Percentiles rank a stretch among this genome's conserved stretches.
phyloP scores from a whole-genome alignment of 148 eudicot genomes.

The Agrostemma githago region DNA sequence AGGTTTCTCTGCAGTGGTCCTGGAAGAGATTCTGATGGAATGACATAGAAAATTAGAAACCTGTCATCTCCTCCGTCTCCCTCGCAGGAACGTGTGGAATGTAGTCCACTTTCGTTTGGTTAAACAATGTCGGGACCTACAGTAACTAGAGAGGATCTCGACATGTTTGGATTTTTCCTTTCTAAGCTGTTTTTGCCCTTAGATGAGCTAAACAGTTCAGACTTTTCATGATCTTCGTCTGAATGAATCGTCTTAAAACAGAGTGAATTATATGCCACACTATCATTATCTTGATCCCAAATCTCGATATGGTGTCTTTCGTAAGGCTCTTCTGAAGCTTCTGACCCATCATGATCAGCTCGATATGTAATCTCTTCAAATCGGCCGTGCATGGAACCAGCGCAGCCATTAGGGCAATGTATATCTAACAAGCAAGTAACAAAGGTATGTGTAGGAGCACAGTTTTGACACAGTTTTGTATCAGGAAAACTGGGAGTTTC shows the following conservation, averaged over 20 bases:
- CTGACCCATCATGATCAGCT: slow-evolving; percentile 25
- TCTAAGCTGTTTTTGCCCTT: slow-evolving; percentile 11
- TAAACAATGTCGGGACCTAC: background rate
- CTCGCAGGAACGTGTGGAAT: background rate
- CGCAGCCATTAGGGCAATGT: slow-evolving; percentile 45
- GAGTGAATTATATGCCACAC: slow-evolving; percentile 33
- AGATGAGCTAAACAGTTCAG: slow-evolving; percentile 16
- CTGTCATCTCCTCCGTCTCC: slow-evolving; percentile 12
- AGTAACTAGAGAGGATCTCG: background rate
- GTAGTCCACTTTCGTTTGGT: background rate
- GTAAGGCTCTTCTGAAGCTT: slow-evolving; percentile 22
- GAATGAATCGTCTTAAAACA: slow-evolving; percentile 31
- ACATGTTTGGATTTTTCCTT: background rate
- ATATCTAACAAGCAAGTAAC: slow-evolving; percentile 42
- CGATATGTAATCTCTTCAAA: slow-evolving; percentile 71
- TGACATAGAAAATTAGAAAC: too few relatives aligned
- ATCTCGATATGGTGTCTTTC: slow-evolving; percentile 20
- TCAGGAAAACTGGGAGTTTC: slow-evolving; percentile 47
- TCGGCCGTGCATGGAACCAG: slow-evolving; percentile 58
- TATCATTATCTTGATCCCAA: slow-evolving; percentile 39
- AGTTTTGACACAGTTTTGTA: slow-evolving; percentile 38
- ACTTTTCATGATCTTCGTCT: slow-evolving; percentile 34
- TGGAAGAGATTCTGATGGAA: background rate
- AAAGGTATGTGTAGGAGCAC: slow-evolving; percentile 49
- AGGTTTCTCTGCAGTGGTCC: background rate